Evolutionary conservation across 2,329 filamentous ascomycete genomes (phyloP).

Genomic region (Zymoseptoria tritici): DNA sequence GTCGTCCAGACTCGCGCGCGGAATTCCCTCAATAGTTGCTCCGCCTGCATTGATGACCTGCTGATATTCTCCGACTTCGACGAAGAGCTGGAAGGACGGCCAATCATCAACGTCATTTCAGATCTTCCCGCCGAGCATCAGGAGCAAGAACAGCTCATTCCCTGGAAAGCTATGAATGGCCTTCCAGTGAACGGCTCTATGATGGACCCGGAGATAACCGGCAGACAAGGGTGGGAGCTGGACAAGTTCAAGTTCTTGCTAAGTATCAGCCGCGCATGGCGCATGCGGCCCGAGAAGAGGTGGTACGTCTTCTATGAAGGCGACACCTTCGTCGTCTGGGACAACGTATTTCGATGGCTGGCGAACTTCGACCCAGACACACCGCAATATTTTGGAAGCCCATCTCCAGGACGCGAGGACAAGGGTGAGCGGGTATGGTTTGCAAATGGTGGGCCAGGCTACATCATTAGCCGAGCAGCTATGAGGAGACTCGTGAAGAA

Average conservation of each 20-base stretch:
- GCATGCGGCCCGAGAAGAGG: constrained; percentile 37
- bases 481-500: constrained; percentile 35
- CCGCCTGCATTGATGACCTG: constrained; percentile 43
- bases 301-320: constrained; percentile 50
- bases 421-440: constrained; percentile 31
- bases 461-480: constrained; percentile 41
- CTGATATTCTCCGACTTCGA: constrained; percentile 45
- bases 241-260: constrained; percentile 51
- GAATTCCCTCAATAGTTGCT: constrained; percentile 46
- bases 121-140: constrained; percentile 34
- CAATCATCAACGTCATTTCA: constrained; percentile 40
- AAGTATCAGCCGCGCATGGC: constrained; percentile 44
- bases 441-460: constrained; percentile 45
- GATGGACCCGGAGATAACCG: neutral
- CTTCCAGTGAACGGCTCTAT: constrained; percentile 14
- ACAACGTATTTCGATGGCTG: constrained; percentile 22
- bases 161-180: constrained; percentile 11
- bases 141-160: constrained; percentile 10
- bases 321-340: constrained; percentile 42
- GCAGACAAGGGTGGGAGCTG: constrained; percentile 39
- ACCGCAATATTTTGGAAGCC: constrained; percentile 14
- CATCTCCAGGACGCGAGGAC: constrained; percentile 29
- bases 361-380: constrained; percentile 9
- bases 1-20: constrained; percentile 36
- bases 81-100: constrained; percentile 33